Evolutionary conservation across 768 basidiomycete genomes (phyloP), one percentile per base, ranked within the genome.

Genomic region (Pleurotus eryngii): DNA sequence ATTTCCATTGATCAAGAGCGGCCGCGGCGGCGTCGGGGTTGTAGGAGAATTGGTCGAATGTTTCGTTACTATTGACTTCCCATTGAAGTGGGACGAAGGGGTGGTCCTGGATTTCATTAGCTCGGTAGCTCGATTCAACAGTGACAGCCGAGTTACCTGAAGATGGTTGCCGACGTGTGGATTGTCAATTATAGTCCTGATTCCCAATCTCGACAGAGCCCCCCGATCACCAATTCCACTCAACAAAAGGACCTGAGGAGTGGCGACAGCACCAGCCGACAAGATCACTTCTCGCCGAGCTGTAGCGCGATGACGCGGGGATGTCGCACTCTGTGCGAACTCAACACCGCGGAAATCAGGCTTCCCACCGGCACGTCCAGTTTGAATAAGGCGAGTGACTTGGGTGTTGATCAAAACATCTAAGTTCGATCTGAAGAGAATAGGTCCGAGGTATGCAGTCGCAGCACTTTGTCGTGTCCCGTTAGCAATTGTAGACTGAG

Each of bases 401-500:
- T 60, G 63, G 39, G 63, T 58, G 8, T 60, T 48, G 18, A 64
- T 56, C 20, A 70, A 51, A 22, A 70, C 61, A 47, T 66, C 56
- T 14, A 70, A 57, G 51, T 70, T 70, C 7, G 58, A 48, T 4
- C 68, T 65, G 17, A 39, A 39, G 14, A 67, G 48, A 27, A 59
- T 64, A 1, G 66, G 57, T 8, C 49, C 60, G n/a, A 69, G 60
- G 48, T 67, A 68, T 0, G 68, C 61, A 3, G 67, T 64, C n/a
- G 66, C 67, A 8, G 65, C 57, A 46, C 64, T 65, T 42, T 62
- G 64, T 18, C 66, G 60, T 8, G 42, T 38, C 5, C 64, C 66
- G 37, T 59, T 46, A 3, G 49, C 57, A 2, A 66, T 49, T 2
- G 66, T 64, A 15, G 38, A 27, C 49, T 64, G 66, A 0, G 38